Conservation (phyloP, 768 basidiomycete genomes). For the Pholiota molesta region DNA sequence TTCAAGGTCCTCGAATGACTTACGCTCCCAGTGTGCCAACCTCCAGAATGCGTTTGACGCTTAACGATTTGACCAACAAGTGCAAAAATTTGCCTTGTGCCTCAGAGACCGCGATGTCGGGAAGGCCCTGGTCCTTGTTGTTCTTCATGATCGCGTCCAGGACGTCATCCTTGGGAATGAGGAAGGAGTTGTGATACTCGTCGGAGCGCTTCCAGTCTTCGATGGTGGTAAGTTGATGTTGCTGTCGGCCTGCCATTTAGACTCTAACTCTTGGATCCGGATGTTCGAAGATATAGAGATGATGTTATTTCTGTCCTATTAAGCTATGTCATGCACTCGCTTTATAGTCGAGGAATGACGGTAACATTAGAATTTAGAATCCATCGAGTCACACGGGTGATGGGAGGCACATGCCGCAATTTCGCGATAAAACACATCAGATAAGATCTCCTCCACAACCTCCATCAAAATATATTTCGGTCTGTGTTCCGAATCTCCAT, state of each 20-base stretch:
- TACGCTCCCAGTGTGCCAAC: conserved; percentile 72
- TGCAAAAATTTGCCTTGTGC: conserved; percentile 62
- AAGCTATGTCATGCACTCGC: not conserved
- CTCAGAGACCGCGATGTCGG: conserved; percentile 52
- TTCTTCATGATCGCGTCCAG: conserved; percentile 45
- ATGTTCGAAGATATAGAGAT: not conserved
- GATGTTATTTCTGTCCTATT: not conserved
- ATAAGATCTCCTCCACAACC: not conserved
- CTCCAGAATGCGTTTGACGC: conserved; percentile 62
- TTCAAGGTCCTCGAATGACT: conserved; percentile 3
- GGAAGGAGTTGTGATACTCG: conserved; percentile 57
- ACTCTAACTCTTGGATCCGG: not conserved
- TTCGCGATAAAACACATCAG: not conserved
- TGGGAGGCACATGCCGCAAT: conserved; percentile 1
- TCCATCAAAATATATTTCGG: not conserved
- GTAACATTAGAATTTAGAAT: not conserved
- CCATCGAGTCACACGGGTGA: not conserved
- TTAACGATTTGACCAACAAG: conserved; percentile 51
- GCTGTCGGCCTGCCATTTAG: conserved; percentile 7
- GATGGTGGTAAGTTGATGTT: conserved; percentile 15
- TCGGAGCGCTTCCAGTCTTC: conserved; percentile 57
- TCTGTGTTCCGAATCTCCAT: too few species aligned
- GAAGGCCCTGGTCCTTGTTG: conserved; percentile 46
- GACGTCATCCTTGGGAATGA: conserved; percentile 45
- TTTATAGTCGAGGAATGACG: not conserved